phyloP scores from a whole-genome alignment of 805 yeast genomes.

The Yarrowia sp. region DNA sequence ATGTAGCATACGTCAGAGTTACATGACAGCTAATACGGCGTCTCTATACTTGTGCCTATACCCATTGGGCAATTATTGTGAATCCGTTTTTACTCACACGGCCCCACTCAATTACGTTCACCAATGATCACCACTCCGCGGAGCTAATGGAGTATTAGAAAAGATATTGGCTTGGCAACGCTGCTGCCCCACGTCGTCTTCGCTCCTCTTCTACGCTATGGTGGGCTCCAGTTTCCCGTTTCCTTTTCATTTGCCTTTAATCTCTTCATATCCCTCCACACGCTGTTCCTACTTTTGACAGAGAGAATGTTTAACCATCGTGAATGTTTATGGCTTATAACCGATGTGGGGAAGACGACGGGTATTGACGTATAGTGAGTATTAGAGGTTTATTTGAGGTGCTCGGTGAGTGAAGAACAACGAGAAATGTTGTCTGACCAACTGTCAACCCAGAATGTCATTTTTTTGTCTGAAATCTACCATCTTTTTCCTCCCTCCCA shows the following conservation, averaged over 20 bases:
- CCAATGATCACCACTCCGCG: constrained; percentile 9
- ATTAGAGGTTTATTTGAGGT: too few species aligned
- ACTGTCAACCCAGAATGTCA: too few species aligned
- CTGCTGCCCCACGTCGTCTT: not conserved
- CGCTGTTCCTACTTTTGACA: not conserved
- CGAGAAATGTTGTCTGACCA: too few species aligned
- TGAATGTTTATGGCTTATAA: not conserved
- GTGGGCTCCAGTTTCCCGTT: not conserved
- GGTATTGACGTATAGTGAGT: not conserved
- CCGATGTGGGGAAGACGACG: not conserved
- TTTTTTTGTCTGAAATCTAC: too few species aligned
- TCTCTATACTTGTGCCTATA: too few species aligned
- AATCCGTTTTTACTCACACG: too few species aligned
- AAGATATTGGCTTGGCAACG: constrained; percentile 1
- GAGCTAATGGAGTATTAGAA: constrained; percentile 4
- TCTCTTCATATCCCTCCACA: not conserved
- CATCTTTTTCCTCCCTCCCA: too few species aligned
- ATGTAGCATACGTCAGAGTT: too few species aligned
- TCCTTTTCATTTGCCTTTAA: constrained; percentile 7
- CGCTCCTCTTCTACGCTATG: not conserved
- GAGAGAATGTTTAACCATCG: too few species aligned
- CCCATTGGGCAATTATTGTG: too few species aligned
- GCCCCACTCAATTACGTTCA: not conserved
- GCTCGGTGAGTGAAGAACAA: too few species aligned
- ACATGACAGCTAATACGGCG: too few species aligned